These are phyloP conservation scores for Penicillium sp. DNA, from an alignment of 2,329 filamentous ascomycete species.

Conservation along the genomic window DNA sequence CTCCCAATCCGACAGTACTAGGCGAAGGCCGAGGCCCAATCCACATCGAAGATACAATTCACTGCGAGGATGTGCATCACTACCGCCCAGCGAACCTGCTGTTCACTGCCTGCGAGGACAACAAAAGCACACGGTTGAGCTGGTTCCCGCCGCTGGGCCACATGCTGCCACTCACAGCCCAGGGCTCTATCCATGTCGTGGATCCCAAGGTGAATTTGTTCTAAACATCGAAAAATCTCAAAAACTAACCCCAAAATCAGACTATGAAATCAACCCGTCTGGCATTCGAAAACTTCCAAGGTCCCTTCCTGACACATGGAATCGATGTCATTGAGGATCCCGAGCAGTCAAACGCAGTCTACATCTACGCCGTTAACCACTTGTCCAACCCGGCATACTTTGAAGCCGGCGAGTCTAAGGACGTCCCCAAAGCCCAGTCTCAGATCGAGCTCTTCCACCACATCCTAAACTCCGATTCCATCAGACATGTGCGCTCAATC, in stretches of 20 bases:
- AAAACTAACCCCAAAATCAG: constrained; percentile 29
- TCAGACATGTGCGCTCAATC: constrained; percentile 54
- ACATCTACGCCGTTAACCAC: constrained; percentile 63
- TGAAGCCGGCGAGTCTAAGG: constrained; percentile 15
- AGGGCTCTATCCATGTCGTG: constrained; percentile 49
- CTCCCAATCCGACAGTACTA: constrained; percentile 19
- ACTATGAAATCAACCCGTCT: constrained; percentile 51
- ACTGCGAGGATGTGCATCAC: constrained; percentile 63
- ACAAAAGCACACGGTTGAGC: constrained; percentile 40
- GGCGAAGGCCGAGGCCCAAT: constrained; percentile 38
- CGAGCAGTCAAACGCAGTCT: constrained; percentile 47
- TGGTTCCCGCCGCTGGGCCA: constrained; percentile 56
- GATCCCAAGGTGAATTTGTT: constrained; percentile 50
- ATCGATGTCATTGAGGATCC: constrained; percentile 60
- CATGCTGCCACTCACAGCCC: constrained; percentile 37
- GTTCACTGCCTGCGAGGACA: constrained; percentile 59
- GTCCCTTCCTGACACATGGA: constrained; percentile 59
- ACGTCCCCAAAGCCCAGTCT: constrained; percentile 48
- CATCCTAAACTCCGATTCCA: constrained; percentile 43
- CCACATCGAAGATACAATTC: constrained; percentile 52
- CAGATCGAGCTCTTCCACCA: constrained; percentile 61
- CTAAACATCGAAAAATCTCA: not conserved
- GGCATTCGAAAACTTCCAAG: constrained; percentile 52
- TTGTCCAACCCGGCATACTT: constrained; percentile 50
- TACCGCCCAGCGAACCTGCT: constrained; percentile 50